Conservation (phyloP, 1,284 basidiomycete genomes). For the Agroathelia rolfsii region DNA sequence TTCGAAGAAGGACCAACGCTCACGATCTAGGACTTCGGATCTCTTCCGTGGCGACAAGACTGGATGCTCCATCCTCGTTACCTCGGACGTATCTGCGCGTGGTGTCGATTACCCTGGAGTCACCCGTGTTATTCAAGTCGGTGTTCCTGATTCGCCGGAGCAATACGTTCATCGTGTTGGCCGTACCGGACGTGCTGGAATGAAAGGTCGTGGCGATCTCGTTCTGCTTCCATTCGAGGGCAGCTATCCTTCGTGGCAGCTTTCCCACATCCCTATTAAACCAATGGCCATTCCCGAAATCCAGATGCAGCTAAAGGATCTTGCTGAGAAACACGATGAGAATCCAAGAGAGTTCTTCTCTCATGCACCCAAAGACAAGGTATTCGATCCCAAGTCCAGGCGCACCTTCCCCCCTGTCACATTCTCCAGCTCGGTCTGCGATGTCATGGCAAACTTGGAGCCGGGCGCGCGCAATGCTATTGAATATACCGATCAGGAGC, state of each 20-base stretch:
- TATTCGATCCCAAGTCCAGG: constrained; percentile 13
- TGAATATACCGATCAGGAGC: constrained; percentile 40
- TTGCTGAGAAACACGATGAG: constrained; percentile 43
- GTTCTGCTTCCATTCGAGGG: constrained; percentile 80
- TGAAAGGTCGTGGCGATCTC: constrained; percentile 77
- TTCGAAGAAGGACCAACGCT: constrained; percentile 64
- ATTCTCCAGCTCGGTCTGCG: constrained; percentile 13
- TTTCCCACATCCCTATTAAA: constrained; percentile 68
- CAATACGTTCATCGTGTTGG: constrained; percentile 92
- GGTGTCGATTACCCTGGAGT: constrained; percentile 89
- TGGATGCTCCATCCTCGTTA: constrained; percentile 66
- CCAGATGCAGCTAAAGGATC: constrained; percentile 34
- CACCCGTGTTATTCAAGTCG: constrained; percentile 90
- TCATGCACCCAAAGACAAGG: not conserved
- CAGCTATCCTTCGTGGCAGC: constrained; percentile 57
- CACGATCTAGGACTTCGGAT: constrained; percentile 57
- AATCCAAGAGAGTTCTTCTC: constrained; percentile 25
- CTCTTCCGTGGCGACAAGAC: constrained; percentile 55
- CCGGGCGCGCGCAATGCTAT: constrained; percentile 27
- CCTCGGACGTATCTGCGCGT: constrained; percentile 85
- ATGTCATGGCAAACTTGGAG: constrained; percentile 15
- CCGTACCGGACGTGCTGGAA: constrained; percentile 76
- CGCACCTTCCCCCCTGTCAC: constrained; percentile 10
- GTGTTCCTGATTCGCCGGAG: constrained; percentile 62
- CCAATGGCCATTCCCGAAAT: constrained; percentile 45